Evolutionary conservation across 2,329 filamentous ascomycete species (phyloP).

Genomic region (Furcasterigmium furcatum): DNA sequence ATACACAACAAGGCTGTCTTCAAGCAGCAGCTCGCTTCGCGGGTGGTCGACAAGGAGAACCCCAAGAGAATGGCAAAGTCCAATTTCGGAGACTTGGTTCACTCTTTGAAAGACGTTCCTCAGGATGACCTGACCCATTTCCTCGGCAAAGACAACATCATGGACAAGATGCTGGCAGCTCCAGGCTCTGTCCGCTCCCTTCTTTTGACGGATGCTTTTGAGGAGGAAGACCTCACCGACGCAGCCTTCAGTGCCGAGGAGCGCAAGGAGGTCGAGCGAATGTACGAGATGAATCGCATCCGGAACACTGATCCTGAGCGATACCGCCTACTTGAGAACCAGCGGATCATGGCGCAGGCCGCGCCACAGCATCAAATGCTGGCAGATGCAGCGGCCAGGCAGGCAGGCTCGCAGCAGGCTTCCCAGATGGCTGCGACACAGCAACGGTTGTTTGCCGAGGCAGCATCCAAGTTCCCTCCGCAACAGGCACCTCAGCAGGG

Average conservation of each 20-base stretch:
- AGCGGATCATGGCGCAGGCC: background rate
- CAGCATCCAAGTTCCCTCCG: background rate
- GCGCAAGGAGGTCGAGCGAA: constrained; percentile 45
- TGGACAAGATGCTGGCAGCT: constrained; percentile 44
- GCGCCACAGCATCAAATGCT: background rate
- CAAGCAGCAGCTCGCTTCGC: constrained; percentile 75
- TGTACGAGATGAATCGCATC: constrained; percentile 27
- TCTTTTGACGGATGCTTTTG: constrained; percentile 68
- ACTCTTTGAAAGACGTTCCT: constrained; percentile 38
- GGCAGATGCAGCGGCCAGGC: background rate
- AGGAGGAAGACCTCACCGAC: constrained; percentile 62
- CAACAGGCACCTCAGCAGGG: no score
- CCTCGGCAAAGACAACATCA: constrained; percentile 59
- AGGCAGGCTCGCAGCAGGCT: background rate
- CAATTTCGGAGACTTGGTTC: background rate
- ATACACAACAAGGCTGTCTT: constrained; percentile 74
- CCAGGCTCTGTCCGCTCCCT: constrained; percentile 50
- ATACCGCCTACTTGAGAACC: constrained; percentile 19
- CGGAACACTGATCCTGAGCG: constrained; percentile 27
- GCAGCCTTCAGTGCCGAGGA: constrained; percentile 57
- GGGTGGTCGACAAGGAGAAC: constrained; percentile 82
- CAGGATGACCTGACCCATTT: constrained; percentile 50
- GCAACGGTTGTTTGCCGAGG: background rate
- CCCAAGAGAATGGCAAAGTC: constrained; percentile 62
- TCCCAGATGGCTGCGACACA: background rate